Base-by-base conservation (phyloP, 2,329 filamentous ascomycete genomes). In the Aphanocladium album region DNA sequence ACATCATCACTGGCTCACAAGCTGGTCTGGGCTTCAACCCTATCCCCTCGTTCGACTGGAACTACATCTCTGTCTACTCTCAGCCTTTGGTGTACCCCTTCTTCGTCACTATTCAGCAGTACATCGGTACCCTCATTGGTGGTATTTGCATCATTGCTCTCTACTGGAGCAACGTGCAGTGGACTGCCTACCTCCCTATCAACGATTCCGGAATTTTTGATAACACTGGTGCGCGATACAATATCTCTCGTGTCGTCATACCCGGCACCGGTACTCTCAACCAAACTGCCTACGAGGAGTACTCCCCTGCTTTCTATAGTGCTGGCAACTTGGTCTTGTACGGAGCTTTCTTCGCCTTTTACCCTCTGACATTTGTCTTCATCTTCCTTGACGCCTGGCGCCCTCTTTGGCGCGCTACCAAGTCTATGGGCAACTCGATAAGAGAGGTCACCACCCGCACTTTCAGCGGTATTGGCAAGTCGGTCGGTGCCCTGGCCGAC, bases 161-260 rank as follows among this genome's bases (percentile, higher is more conserved):
- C 14, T 62, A 59, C 55, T 59, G 41, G 67, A 71, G 46, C 35
- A 80, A 80, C 62, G 75, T 74, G 35, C 76, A 74, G 64, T 72
- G 75, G 60, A 74, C 78, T 0, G 76, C 72, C 0, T 81, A 78
- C 47, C 70, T 82, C 4, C 79, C 79, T 6, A 79, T 80, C 66
- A 81, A 81, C 69, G 76, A 76, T 0, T 75, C 73, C 1, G 70
- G 71, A 0, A 77, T 77, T 19, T 81, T 79, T 45, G 74, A 77
- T 51, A 78, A 82, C 60, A 73, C 74, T 4, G 77, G 73, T 2
- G 73, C 67, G 0, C 64, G 68, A 0, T 81, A 79, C 62, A 71
- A 74, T 9, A 75, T 79, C 3, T 66, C 69, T 0, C 72, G 71
- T 1, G 80, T 86, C 5, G 72, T 86, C 57, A 70, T n/a, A 67